Evolutionary conservation across 345 rosid genomes (phyloP), one percentile per base, ranked within the genome.

Genomic region (Populus alba): DNA sequence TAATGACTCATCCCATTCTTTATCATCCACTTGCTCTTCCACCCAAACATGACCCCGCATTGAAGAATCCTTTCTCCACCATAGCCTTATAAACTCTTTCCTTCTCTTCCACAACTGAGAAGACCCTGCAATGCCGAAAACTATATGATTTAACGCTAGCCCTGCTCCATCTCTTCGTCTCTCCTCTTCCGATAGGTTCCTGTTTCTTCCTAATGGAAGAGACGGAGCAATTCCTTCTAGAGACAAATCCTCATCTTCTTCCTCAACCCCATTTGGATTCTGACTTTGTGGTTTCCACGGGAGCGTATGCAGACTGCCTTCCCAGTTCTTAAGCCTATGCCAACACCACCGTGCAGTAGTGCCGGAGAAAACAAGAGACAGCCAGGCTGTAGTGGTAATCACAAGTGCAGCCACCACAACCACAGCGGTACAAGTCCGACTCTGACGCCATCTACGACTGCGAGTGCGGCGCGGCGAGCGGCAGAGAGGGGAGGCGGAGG

Each of bases 61-160:
- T 53, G 75, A 83, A n/a, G 75, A 83, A n/a, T 73, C 61, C 41
- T 90, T 87, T 43, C 87, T 90, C 98, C 98, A 95, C 99, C 98
- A 95, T 9, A 95, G 88, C 84, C 94, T 82, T 73, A 95, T 86
- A 25, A 91, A 90, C 81, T 95, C 96, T 84, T 89, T 91, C 18
- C 99, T 89, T 1, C 82, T 88, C 71, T 87, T 84, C 99, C 98
- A 95, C 8, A 95, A 86, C 83, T 84, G 90, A 15, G 97, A 88
- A 38, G 93, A 95, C 77, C 96, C 94, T 0, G 99, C 99, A 35
- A 95, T 93, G n/a, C 99, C 99, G 65, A 95, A 95, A 71, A 95
- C 80, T 68, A 95, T 81, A 76, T 93, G 91, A 17, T 82, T 70
- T 75, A 89, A 79, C 29, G 83, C 75, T 43, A 88, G 68, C 70